These are phyloP conservation scores for Luzula sylvatica DNA, from an alignment of 176 grass and related monocot species.

Conservation along the genomic window DNA sequence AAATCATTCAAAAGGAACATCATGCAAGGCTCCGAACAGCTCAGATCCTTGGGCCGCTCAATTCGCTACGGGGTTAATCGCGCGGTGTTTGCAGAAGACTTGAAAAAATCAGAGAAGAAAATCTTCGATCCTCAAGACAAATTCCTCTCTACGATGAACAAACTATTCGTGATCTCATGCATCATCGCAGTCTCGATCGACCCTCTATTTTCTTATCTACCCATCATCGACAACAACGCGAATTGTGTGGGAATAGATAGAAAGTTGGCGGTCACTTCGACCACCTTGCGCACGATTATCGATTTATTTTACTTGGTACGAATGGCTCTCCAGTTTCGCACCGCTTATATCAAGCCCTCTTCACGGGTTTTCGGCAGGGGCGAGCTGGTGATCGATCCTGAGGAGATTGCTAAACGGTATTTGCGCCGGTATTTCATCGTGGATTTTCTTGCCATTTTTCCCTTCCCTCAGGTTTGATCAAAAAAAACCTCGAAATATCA, in stretches of 20 bases:
- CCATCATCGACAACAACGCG: slow-evolving; percentile 30
- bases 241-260: slow-evolving; percentile 61
- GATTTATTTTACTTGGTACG: slow-evolving; percentile 67
- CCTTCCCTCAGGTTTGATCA: slow-evolving; percentile 69
- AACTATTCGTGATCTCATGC: slow-evolving; percentile 55
- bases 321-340: slow-evolving; percentile 86
- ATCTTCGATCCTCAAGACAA: slow-evolving; percentile 89
- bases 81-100: slow-evolving; percentile 89
- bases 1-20: slow-evolving; percentile 39
- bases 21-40: slow-evolving; percentile 47
- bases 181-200: slow-evolving; percentile 69
- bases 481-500: no score
- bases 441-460: slow-evolving; percentile 62
- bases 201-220: slow-evolving; percentile 78
- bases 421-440: slow-evolving; percentile 55
- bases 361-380: slow-evolving; percentile 86
- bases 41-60: slow-evolving; percentile 62
- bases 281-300: slow-evolving; percentile 45
- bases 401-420: slow-evolving; percentile 65
- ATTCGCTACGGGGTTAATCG: slow-evolving; percentile 53
- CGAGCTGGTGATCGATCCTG: slow-evolving; percentile 77
- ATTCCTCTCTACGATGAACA: slow-evolving; percentile 52
- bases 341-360: slow-evolving; percentile 75
- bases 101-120: slow-evolving; percentile 45
- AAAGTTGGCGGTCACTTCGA: slow-evolving; percentile 27